Base-by-base conservation (phyloP, 257 asterid genomes). In the Nicotiana benthamiana region DNA sequence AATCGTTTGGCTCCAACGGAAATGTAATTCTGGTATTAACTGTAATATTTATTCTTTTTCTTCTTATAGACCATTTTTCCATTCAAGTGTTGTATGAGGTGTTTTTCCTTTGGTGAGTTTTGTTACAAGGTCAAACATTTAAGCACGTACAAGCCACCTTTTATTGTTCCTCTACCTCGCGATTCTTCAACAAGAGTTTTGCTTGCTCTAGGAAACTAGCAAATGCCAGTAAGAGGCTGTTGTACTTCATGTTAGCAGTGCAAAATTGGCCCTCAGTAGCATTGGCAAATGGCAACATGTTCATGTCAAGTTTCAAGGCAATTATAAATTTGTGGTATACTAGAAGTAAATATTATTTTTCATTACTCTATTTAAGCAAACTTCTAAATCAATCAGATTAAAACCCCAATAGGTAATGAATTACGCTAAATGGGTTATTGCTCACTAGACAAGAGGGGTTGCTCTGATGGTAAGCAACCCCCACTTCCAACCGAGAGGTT, bases 1-100 rank as follows among this genome's bases (percentile, higher is more conserved):
- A 46, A 74, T 74, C 26, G 40, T 56, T 56, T 74, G 78, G 22
- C 78, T 74, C 40, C 60, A 74, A 24, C 51, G 78, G 24, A 74
- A 74, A 74, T 74, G 61, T 72, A 72, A 46, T 72, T 72, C 78
- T 13, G 61, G 78, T 24, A 72, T 74, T 26, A 74, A 74, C 61
- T 74, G 78, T 74, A 74, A 74, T 72, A 15, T 9, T 10, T 12
- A 12, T 6, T 20, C 22, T 5, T 18, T 36, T 68, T 22, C 0
- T 28, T 13, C 78, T 72, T 46, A 72, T 46, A 20, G 78, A 48
- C 61, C 43, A 15, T 48, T 74, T 13, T 74, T 27, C 24, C 43
- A 34, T 46, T 48, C 1, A 72, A 48, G 78, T 74, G 40, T 74
- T 48, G 61, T 74, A 74, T 74, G 61, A 48, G 17, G 43, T 48